Percentiles rank a stretch among this genome's conserved stretches.
Conservation (phyloP, 257 asterid species). For the Solanum megistacrolobum region DNA sequence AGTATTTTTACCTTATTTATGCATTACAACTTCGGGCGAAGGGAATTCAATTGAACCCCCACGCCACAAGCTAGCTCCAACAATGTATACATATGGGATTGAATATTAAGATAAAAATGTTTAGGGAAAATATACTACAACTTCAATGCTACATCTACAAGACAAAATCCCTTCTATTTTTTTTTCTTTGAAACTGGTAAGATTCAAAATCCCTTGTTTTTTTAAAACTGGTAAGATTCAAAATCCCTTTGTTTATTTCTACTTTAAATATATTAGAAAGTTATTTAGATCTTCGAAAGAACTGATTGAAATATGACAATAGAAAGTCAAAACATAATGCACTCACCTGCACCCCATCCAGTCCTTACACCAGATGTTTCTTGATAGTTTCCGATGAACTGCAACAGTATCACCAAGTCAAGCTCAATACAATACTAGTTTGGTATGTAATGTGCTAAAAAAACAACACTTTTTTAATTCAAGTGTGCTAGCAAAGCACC, state of each 20-base stretch:
- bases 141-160: background rate
- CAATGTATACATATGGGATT: background rate
- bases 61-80: background rate
- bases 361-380: constrained; percentile 67
- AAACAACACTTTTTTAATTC: background rate
- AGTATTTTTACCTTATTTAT: background rate
- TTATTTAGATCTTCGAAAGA: background rate
- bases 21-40: background rate
- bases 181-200: no score
- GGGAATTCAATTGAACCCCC: background rate
- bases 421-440: background rate
- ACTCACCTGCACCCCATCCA: constrained; percentile 97
- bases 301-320: background rate
- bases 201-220: background rate
- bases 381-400: constrained; percentile 96
- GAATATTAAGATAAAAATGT: background rate
- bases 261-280: background rate
- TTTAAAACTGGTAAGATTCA: background rate
- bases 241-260: background rate
- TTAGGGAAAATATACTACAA: background rate
- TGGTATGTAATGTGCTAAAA: background rate
- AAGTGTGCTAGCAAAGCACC: background rate
- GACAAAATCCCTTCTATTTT: background rate
- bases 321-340: background rate
- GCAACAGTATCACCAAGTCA: constrained; percentile 25